These are phyloP conservation scores for Hypholoma sublateritium DNA, from an alignment of 768 basidiomycete genomes.

Conservation along the genomic window DNA sequence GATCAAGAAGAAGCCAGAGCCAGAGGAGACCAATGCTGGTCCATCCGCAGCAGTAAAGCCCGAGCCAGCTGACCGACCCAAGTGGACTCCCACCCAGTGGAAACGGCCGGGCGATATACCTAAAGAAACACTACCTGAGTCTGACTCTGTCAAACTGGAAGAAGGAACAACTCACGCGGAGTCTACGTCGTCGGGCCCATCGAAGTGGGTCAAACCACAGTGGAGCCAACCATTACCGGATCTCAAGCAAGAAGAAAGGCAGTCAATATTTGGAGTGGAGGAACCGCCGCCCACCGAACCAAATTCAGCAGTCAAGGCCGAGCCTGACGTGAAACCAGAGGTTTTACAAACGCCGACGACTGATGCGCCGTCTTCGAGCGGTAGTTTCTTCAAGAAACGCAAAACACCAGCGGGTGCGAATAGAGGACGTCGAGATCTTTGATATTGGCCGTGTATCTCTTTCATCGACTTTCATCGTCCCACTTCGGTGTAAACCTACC, in stretches of 20 bases:
- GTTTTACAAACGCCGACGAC: constrained; percentile 3
- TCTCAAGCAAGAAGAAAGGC: constrained; percentile 17
- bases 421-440: constrained; percentile 28
- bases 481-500: too few species aligned
- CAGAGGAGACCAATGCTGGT: constrained; percentile 23
- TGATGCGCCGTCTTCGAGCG: constrained; percentile 13
- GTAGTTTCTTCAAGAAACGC: constrained; percentile 32
- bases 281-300: constrained; percentile 3
- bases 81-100: constrained; percentile 24
- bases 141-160: constrained; percentile 4
- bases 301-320: constrained; percentile 13
- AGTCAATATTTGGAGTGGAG: constrained; percentile 16
- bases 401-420: constrained; percentile 26
- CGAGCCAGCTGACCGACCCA: constrained; percentile 11
- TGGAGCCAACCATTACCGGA: constrained; percentile 27
- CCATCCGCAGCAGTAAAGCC: constrained; percentile 8
- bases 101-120: constrained; percentile 14
- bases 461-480: too few species aligned
- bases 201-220: constrained; percentile 30
- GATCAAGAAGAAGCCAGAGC: constrained; percentile 48
- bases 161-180: background rate
- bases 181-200: background rate
- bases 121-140: background rate
- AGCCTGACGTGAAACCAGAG: constrained; percentile 16
- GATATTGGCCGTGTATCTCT: background rate